Evolutionary conservation across 768 basidiomycete species (phyloP), one percentile per base, ranked within the genome.

Genomic region (Guyanaporus albipodus): DNA sequence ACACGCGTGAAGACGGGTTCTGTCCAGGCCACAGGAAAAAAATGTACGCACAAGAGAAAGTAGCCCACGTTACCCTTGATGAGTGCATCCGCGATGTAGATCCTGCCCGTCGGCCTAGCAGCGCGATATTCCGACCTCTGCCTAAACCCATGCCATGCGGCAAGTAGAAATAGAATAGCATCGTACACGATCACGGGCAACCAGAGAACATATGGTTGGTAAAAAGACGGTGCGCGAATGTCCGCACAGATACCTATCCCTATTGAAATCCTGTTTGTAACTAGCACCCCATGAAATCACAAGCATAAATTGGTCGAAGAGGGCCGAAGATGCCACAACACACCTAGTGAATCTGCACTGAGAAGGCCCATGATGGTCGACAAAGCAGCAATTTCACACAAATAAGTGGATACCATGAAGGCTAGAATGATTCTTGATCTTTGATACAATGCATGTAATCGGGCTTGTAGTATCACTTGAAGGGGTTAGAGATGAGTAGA

Each of bases 391-490:
- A 59, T 42, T 31, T 58, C 52, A 28, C 47, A 54, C 23, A 52
- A 18, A 2, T 38, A 57, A 19, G 52, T 49, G 17, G 37, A 42
- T 6, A 42, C 26, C 52, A 54, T 52, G 19, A 54, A 5, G 3
- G 37, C 31, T 9, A 52, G 39, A 24, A 57, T 17, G 23, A n/a
- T 42, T 33, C 37, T 51, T n/a, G 55, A 57, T 21, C 37, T 7
- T 22, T 19, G 22, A 14, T 57, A 58, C 29, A 58, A 38, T 10
- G 52, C 46, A 4, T 58, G 50, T 32, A 56, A 23, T 14, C 55
- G 46, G 39, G 23, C 43, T 46, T 57, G 56, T 33, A 57, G 51
- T n/a, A 34, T 48, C 9, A 53, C 48, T 58, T 32, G 44, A 38
- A 26, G 8, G 7, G 21, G 9, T 57, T 29, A 44, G 8, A 1